Conservation (phyloP, 2,329 filamentous ascomycete species). For the Xylaria arbuscula region DNA sequence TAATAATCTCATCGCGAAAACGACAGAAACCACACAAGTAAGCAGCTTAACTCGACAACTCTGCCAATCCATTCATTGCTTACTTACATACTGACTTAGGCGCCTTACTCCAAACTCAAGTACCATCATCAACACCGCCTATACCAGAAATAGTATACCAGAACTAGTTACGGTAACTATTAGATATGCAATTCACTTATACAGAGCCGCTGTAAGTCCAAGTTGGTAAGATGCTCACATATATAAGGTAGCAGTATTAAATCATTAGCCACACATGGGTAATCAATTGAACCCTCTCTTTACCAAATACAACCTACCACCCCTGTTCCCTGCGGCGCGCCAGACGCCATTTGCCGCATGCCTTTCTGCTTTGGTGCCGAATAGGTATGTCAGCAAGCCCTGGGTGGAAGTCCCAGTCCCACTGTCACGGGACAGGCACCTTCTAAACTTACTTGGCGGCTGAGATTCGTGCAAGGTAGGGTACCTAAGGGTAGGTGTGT, state of each 20-base stretch:
- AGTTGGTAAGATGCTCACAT: background rate
- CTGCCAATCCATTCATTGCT: background rate
- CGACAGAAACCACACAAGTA: too few species aligned
- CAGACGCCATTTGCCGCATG: constrained; percentile 16
- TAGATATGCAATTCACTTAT: too few species aligned
- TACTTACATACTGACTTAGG: background rate
- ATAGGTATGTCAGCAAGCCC: constrained; percentile 16
- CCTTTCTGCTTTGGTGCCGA: constrained; percentile 6
- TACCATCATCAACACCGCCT: constrained; percentile 4
- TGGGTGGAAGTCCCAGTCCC: constrained; percentile 18
- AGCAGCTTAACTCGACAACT: too few species aligned
- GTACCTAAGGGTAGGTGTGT: background rate
- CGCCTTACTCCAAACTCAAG: background rate
- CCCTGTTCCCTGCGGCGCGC: constrained; percentile 20
- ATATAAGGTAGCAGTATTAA: constrained; percentile 17
- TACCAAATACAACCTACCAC: constrained; percentile 2
- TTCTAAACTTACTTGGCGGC: constrained; percentile 28
- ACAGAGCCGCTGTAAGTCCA: too few species aligned
- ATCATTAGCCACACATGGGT: constrained; percentile 1
- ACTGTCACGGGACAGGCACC: constrained; percentile 23
- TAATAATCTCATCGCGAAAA: too few species aligned
- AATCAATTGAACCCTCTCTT: constrained; percentile 3
- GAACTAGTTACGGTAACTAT: background rate
- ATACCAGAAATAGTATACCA: background rate
- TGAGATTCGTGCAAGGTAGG: constrained; percentile 25